phyloP scores from a whole-genome alignment of 1,284 basidiomycete species.

The Leccinum glutinopallens region DNA sequence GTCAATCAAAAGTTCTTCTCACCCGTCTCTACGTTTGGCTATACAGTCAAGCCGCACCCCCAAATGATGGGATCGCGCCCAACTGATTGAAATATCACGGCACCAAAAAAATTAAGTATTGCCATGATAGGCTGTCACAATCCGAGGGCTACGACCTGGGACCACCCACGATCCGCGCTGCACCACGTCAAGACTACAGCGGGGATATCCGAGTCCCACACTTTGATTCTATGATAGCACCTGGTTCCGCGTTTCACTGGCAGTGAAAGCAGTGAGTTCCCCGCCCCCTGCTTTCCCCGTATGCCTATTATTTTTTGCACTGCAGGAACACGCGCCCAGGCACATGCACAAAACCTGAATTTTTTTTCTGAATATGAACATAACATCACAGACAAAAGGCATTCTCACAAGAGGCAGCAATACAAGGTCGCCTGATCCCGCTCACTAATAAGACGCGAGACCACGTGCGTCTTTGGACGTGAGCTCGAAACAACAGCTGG shows the following conservation, averaged over 20 bases:
- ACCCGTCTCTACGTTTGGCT: slow-evolving; percentile 5
- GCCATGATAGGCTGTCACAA: slow-evolving; percentile 10
- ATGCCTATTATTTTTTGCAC: slow-evolving; percentile 6
- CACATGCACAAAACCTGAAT: background rate
- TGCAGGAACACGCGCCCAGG: slow-evolving; percentile 9
- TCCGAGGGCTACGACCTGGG: slow-evolving; percentile 10
- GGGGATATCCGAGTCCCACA: slow-evolving; percentile 11
- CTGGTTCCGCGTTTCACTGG: background rate
- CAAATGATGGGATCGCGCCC: slow-evolving; percentile 22
- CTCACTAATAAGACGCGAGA: background rate
- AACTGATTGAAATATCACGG: slow-evolving; percentile 20
- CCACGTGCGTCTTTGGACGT: background rate
- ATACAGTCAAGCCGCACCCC: slow-evolving; percentile 4
- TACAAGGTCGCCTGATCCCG: slow-evolving; percentile 11
- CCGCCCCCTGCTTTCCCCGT: slow-evolving; percentile 2
- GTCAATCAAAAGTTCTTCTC: slow-evolving; percentile 12
- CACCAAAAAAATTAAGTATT: slow-evolving; percentile 9
- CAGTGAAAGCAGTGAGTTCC: slow-evolving; percentile 4
- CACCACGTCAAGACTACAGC: slow-evolving; percentile 14
- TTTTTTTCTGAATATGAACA: slow-evolving; percentile 3
- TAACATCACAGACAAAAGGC: background rate
- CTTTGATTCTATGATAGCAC: slow-evolving; percentile 1
- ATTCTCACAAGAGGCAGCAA: slow-evolving; percentile 14
- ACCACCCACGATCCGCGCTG: slow-evolving; percentile 8
- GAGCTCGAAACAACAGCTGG: background rate